Evolutionary conservation across 2,329 filamentous ascomycete genomes (phyloP), one percentile per base, ranked within the genome.

Genomic region (Aureobasidium pullulans): DNA sequence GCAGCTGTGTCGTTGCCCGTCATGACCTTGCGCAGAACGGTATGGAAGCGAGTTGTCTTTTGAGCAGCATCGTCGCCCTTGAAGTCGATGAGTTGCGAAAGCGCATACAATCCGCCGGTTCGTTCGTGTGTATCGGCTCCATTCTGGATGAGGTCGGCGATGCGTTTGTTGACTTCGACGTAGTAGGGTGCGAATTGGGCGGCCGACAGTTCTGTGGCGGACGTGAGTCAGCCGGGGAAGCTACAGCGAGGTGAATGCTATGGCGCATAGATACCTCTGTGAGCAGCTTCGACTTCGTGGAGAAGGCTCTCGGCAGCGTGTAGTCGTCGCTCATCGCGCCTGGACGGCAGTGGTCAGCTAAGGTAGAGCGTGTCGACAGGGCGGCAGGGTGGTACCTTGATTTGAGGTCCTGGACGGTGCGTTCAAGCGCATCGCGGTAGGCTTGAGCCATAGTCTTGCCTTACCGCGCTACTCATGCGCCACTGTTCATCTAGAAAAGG

Each of bases 71-170:
- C 95, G 66, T 96, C 90, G 61, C 92, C 93, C 67, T 96, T 93
- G 71, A 97, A 96, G 72, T 96, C 92, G 73, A 97, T 93, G 58
- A 99, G 84, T 60, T 88, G 87, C 72, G 96, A 93, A 62, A 99
- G 84, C 61, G 93, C 93, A 67, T 94, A 87, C 63, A 99, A 88
- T 56, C 94, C 95, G 63, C 92, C 94, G 60, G 96, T 85, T 61
- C 91, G 87, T 71, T 99, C 94, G 66, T 87, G 85, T 5, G 90
- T 87, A 72, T 96, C 92, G 75, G 84, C 87, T 64, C 91, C 89
- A 72, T 93, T 90, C 49, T 90, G 85, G 62, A 96, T 90, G 64
- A 97, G 81, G 64, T 81, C 78, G 59, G 84, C 84, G 67, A 90
- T 86, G 60, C 83, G 82, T 65, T 79, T 76, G 69, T 84, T 87